A percentile compares a stretch with the other conserved stretches of the same genome.
Evolutionary conservation across 495 filamentous ascomycete genomes (phyloP).

Genomic region (Penicillium fimorum): DNA sequence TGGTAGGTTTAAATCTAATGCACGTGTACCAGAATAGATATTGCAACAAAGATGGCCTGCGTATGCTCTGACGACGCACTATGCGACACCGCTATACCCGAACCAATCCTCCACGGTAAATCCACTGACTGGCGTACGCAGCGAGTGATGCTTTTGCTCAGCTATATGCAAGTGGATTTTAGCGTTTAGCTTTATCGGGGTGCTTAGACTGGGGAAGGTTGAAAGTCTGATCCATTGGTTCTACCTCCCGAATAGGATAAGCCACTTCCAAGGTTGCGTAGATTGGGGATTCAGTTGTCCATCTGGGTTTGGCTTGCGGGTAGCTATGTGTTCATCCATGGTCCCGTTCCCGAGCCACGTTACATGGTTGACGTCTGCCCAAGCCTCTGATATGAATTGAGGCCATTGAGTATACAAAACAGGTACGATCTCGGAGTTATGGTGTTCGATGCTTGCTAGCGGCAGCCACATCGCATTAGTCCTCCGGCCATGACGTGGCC

Average conservation of each 20-base stretch:
- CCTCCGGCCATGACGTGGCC: slow-evolving; percentile 7
- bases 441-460: not conserved
- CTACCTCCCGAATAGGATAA: not conserved
- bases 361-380: not conserved
- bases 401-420: not conserved
- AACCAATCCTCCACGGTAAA: not conserved
- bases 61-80: not conserved
- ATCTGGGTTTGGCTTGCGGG: not conserved
- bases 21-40: not conserved
- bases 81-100: not conserved
- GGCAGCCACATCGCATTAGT: not conserved
- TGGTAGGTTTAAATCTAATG: not conserved
- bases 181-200: not conserved
- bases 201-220: not conserved
- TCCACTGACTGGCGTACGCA: not conserved
- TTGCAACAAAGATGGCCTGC: not conserved
- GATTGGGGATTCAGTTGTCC: not conserved
- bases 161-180: slow-evolving; percentile 5
- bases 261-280: not conserved
- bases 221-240: not conserved
- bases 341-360: not conserved
- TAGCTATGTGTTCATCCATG: not conserved
- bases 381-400: not conserved
- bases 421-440: not conserved
- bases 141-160: not conserved